Conservation (phyloP, 1,284 basidiomycete species). For the Tremellales sp. region DNA sequence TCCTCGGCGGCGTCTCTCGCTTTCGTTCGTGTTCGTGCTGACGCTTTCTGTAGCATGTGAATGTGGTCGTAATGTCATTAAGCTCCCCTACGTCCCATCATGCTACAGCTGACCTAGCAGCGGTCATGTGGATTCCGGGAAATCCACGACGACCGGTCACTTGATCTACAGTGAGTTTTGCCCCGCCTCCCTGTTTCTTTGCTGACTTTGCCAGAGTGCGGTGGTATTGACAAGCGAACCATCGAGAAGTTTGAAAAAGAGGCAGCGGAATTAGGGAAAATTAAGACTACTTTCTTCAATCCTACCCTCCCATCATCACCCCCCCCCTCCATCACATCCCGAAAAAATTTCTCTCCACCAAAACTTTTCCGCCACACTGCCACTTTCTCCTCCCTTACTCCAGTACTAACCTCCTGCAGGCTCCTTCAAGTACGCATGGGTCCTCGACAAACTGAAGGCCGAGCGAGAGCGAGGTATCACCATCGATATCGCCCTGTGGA, state of each 20-base stretch:
- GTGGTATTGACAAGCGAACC: conserved; percentile 99
- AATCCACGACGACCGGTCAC: conserved; percentile 99
- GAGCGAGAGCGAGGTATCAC: conserved; percentile 94
- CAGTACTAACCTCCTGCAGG: conserved; percentile 51
- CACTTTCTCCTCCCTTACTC: conserved; percentile 1
- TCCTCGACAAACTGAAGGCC: conserved; percentile 99
- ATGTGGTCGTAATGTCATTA: no score
- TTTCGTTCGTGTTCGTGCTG: no score
- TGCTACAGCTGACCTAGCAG: conserved; percentile 6
- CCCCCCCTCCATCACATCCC: no score
- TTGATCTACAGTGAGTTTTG: conserved; percentile 99
- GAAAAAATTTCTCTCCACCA: no score
- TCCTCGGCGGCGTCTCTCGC: no score
- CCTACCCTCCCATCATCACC: no score
- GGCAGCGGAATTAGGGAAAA: conserved; percentile 98
- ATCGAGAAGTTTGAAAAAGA: conserved; percentile 99
- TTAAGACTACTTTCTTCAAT: no score
- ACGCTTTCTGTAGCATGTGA: no score
- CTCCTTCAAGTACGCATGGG: conserved; percentile 99
- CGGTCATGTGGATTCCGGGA: conserved; percentile 77
- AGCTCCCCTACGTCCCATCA: no score
- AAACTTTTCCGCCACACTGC: conserved; percentile 3
- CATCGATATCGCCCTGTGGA: conserved; percentile 97
- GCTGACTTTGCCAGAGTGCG: no score
- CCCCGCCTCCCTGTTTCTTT: no score